Base-by-base conservation (phyloP, 805 yeast genomes). In the Komagataella mondaviorum region DNA sequence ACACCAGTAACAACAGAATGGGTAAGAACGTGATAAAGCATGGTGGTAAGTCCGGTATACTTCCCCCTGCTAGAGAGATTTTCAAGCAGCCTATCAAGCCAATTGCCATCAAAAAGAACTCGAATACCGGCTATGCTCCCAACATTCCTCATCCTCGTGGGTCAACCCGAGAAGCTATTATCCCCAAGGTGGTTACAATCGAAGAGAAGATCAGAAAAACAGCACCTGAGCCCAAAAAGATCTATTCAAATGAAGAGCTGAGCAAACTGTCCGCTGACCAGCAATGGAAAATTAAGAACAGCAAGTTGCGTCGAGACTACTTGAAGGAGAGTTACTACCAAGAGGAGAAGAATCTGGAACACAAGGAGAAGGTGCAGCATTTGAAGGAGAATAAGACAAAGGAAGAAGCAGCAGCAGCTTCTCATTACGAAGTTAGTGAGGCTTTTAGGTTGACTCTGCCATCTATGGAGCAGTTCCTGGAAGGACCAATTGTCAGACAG, bases 11-110 rank as follows among this genome's bases (percentile, higher is more conserved):
- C 47, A 45, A 22, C 47, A n/a, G 75, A 44, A 75, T 77, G 76
- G 75, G 80, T 50, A 77, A 75, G 57, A 72, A 78, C 51, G 69
- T 71, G 23, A 59, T 76, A 48, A 76, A 71, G 58, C 71, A 67
- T 60, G 80, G 81, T 30, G 80, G 80, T 14, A 84, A 85, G 66
- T 83, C 91, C 49, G 97, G 97, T 63, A 72, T 87, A 49, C 73
- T 90, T 56, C 97, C 97, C 48, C 72, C 69, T 51, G 81, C 87
- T 7, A 81, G 96, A 59, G 78, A 82, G 45, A 80, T 88, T 30
- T 79, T 90, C 68, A 85, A 81, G 59, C 77, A 78, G 51, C 87
- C 89, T 4, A 71, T 74, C 48, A 74, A 76, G 55, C 82, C 80
- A 30, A 62, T 71, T 54, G 74, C 73, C 55, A 75, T 70, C 52